Evolutionary conservation across 2,329 filamentous ascomycete genomes (phyloP), one percentile per base, ranked within the genome.

Genomic region (Talaromyces piceae): DNA sequence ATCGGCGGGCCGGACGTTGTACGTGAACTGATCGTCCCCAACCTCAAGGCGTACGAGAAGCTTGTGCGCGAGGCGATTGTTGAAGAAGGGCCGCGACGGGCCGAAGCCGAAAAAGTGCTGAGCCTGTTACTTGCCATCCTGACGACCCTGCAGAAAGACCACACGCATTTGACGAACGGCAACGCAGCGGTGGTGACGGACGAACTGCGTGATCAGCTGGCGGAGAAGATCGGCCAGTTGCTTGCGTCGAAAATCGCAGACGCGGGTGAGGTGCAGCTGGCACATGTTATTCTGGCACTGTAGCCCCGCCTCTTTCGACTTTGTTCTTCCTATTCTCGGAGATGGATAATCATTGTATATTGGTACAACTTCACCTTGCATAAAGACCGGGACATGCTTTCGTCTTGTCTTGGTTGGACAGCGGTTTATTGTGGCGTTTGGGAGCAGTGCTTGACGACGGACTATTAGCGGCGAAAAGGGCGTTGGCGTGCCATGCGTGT

Each of bases 1-100:
- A 84, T 94, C 22, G 89, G 90, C 23, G 90, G 84, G 8, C 62
- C 76, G 1, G 82, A 85, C 54, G 80, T 81, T 20, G 75, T 86
- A n/a, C 73, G 79, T 18, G 76, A 79, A 43, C 71, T 87, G 4
- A 76, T 88, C 39, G 59, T 88, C 18, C 84, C 84, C 1, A 87
- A 86, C 56, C 70, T 87, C 22, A 78, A 77, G 52, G 74, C 79
- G 0, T 88, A 84, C 61, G 81, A 85, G 47, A 75, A 75, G 16
- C 71, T 86, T 9, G 69, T 87, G 5, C 73, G 74, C 41, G 79
- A 82, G 52, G 78, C 74, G 2, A 61, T 79, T 44, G 73, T 73
- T 11, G 70, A 73, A 3, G 71, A 73, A 13, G 67, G 69, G n/a
- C 65, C 71, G 20, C 78, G 76, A 57, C 77, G 74, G 52, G 72